Conservation (phyloP, 2,329 filamentous ascomycete species). For the Fusarium tjaetaba region DNA sequence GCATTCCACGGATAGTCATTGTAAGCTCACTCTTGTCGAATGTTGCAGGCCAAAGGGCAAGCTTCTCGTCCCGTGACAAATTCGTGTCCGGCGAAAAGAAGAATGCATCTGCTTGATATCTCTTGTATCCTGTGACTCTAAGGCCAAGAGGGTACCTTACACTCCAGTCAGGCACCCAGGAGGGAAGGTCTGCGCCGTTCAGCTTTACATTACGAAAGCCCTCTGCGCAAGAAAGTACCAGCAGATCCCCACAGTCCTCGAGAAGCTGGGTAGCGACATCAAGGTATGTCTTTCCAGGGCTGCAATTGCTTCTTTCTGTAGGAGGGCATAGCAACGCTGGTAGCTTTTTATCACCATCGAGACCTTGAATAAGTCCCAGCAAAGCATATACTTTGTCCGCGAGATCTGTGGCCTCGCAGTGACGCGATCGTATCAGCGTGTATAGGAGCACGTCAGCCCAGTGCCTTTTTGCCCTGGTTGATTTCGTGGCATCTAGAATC, state of each 20-base stretch:
- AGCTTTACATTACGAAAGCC: neutral
- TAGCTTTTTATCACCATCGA: rapidly evolving
- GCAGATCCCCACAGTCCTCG: neutral
- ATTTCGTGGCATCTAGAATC: neutral
- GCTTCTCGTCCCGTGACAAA: neutral
- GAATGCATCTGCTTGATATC: neutral
- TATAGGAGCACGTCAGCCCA: neutral
- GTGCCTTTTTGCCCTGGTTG: neutral
- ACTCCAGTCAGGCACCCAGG: neutral
- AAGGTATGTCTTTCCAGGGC: neutral
- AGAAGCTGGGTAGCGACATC: neutral
- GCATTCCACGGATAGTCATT: rapidly evolving
- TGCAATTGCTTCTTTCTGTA: neutral
- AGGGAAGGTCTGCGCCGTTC: neutral
- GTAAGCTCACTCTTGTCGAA: neutral
- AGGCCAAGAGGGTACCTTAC: neutral
- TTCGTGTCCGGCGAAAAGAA: neutral
- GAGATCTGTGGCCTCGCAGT: neutral
- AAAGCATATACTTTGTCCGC: neutral
- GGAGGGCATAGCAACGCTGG: neutral
- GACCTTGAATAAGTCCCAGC: neutral
- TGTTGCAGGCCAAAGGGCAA: neutral
- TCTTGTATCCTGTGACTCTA: neutral
- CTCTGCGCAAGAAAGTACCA: neutral
- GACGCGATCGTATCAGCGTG: neutral